phyloP scores from a whole-genome alignment of 148 eudicot genomes.

The Chenopodium quinoa region DNA sequence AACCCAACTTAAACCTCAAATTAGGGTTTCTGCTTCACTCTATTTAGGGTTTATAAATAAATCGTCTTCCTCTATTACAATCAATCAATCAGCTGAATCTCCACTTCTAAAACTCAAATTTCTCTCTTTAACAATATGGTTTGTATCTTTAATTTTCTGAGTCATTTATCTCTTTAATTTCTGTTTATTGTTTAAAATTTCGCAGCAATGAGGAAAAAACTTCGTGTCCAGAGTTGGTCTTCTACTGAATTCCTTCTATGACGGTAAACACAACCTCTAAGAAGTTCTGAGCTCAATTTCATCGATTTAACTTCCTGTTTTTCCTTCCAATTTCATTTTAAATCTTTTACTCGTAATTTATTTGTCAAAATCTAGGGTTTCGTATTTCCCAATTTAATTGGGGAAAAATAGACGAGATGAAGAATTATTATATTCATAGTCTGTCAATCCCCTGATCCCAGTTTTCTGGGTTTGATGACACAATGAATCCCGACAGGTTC shows the following conservation, averaged over 20 bases:
- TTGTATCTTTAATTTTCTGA: too few relatives aligned
- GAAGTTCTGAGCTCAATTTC: constrained; percentile 66
- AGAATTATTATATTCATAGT: constrained; percentile 62
- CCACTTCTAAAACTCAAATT: not conserved
- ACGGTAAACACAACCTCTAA: constrained; percentile 74
- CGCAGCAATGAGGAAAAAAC: constrained; percentile 45
- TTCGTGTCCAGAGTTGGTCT: constrained; percentile 46
- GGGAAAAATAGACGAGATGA: constrained; percentile 44
- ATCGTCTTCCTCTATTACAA: not conserved
- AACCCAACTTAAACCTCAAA: constrained; percentile 10
- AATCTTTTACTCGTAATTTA: too few relatives aligned
- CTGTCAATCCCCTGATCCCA: constrained; percentile 85
- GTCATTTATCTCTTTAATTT: not conserved
- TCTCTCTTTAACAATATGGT: not conserved
- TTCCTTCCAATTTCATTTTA: not conserved
- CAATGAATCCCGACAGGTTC: constrained; percentile 76
- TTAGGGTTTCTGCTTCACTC: not conserved
- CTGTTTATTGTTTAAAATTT: not conserved
- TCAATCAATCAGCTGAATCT: not conserved
- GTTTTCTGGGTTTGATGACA: constrained; percentile 43
- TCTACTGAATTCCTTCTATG: constrained; percentile 34
- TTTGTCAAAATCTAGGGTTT: not conserved
- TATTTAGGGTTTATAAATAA: constrained; percentile 19
- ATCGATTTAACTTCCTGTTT: not conserved
- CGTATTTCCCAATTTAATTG: not conserved